Evolutionary conservation across 2,329 filamentous ascomycete genomes (phyloP).

Genomic region (Fusarium marasasianum): DNA sequence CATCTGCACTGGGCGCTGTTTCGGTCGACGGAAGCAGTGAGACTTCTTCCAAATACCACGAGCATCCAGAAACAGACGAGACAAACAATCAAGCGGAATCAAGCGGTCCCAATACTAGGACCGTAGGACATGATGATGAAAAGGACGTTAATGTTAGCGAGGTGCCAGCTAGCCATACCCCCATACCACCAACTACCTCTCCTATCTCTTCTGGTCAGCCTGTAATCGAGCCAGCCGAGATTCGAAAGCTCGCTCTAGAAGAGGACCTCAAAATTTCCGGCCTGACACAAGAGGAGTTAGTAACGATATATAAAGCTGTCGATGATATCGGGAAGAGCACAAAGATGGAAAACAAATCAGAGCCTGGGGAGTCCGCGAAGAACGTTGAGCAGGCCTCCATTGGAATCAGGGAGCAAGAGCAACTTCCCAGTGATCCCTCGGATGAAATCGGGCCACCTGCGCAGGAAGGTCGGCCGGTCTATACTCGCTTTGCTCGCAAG

Average conservation of each 20-base stretch:
- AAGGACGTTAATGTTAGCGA: fast-evolving
- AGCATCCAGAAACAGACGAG: fast-evolving
- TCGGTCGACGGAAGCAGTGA: fast-evolving
- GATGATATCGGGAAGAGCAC: fast-evolving
- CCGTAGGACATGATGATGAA: fast-evolving
- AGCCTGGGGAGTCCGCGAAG: too few relatives aligned
- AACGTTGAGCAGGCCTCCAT: not conserved
- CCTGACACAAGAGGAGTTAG: too few relatives aligned
- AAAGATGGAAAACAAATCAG: fast-evolving
- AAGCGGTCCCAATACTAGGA: fast-evolving
- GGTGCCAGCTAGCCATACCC: fast-evolving
- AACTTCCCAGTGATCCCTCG: fast-evolving
- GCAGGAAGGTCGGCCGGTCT: not conserved
- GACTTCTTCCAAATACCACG: fast-evolving
- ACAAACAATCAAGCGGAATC: fast-evolving
- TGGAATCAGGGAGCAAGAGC: fast-evolving
- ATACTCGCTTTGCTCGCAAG: not conserved
- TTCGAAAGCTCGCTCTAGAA: fast-evolving
- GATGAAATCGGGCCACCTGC: fast-evolving
- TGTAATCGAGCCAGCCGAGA: too few relatives aligned
- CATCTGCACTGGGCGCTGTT: fast-evolving
- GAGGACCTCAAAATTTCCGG: too few relatives aligned
- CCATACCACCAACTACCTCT: not conserved
- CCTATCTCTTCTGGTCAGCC: fast-evolving
- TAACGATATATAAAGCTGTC: too few relatives aligned